A percentile compares a stretch with the other conserved stretches of the same genome.
These are phyloP conservation scores for Puccinia brachypodii DNA, from an alignment of 1,284 basidiomycete genomes.

Conservation along the genomic window DNA sequence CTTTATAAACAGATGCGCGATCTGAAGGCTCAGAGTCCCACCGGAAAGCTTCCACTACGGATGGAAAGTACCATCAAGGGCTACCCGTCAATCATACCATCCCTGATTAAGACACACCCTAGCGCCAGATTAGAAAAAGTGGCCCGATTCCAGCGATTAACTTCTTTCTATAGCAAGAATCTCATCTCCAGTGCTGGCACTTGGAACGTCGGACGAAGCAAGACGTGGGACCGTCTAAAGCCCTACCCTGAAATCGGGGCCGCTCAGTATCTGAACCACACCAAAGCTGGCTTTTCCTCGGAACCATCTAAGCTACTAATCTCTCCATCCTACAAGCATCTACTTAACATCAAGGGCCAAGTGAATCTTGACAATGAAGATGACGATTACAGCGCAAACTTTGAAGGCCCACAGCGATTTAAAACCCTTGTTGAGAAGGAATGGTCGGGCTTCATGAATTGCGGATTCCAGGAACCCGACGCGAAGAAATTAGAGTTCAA, in stretches of 20 bases:
- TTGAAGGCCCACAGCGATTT: slow-evolving; percentile 52
- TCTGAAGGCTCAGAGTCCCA: slow-evolving; percentile 50
- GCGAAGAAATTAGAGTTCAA: slow-evolving; percentile 55
- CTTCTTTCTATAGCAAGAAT: slow-evolving; percentile 16
- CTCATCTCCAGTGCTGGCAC: slow-evolving; percentile 38
- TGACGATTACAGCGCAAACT: slow-evolving; percentile 49
- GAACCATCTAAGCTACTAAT: slow-evolving; percentile 47
- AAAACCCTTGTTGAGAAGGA: slow-evolving; percentile 53
- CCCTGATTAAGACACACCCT: slow-evolving; percentile 50
- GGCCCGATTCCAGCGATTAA: slow-evolving; percentile 20
- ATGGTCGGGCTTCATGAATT: slow-evolving; percentile 54
- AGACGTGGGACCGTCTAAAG: slow-evolving; percentile 51
- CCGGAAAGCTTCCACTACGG: slow-evolving; percentile 51
- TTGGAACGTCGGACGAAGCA: slow-evolving; percentile 54
- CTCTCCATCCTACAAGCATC: slow-evolving; percentile 58
- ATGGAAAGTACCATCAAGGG: slow-evolving; percentile 52
- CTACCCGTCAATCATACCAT: slow-evolving; percentile 52
- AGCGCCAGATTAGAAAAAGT: slow-evolving; percentile 38
- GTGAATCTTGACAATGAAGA: slow-evolving; percentile 53
- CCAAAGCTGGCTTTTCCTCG: slow-evolving; percentile 17
- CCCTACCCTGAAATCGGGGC: slow-evolving; percentile 38
- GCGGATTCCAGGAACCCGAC: slow-evolving; percentile 53
- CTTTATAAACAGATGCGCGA: slow-evolving; percentile 52
- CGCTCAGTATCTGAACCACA: slow-evolving; percentile 29
- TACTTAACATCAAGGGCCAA: slow-evolving; percentile 59